Evolutionary conservation across 768 basidiomycete species (phyloP), one percentile per base, ranked within the genome.

Genomic region (Suillus plorans): DNA sequence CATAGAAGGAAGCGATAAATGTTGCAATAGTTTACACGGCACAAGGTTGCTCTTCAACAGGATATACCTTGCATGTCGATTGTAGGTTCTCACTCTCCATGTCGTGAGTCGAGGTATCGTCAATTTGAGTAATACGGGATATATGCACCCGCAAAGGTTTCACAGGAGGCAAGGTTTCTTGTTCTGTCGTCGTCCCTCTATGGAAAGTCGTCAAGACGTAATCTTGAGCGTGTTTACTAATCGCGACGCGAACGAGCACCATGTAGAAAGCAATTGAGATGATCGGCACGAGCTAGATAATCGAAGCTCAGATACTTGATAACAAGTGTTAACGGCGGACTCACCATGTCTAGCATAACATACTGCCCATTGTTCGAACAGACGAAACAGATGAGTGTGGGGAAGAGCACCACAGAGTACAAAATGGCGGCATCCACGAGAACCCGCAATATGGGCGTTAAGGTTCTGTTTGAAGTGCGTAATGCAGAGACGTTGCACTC

Each of bases 221-320:
- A 36, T 20, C 52, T 1, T 9, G 9, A 18, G 34, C 25, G 12
- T 37, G 50, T 34, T 34, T 37, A 44, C 22, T 52, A 14, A 49
- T 22, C 20, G 49, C 47, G 37, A 62, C n/a, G 16, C 45, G 61
- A 36, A 62, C 37, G 18, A 65, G 47, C 20, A 65, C 61, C 64
- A 65, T 65, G 31, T 65, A 65, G 41, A 65, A 65, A 25, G 64
- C 61, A 42, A 65, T 65, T 6, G 64, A 65, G 28, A 64, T 64
- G 60, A 64, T 64, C 20, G 64, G 64, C n/a, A 47, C 53, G 16
- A 64, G 31, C 64, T 64, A 20, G 10, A 37, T 57, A 8, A 13
- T 20, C n/a, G 12, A 16, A 57, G n/a, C 4, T 57, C 36, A 57
- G 56, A 37, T 25, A 8, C 22, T 22, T 8, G 7, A 37, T 6